phyloP scores from a whole-genome alignment of 2,329 filamentous ascomycete species.

The Fusarium ramigenum region DNA sequence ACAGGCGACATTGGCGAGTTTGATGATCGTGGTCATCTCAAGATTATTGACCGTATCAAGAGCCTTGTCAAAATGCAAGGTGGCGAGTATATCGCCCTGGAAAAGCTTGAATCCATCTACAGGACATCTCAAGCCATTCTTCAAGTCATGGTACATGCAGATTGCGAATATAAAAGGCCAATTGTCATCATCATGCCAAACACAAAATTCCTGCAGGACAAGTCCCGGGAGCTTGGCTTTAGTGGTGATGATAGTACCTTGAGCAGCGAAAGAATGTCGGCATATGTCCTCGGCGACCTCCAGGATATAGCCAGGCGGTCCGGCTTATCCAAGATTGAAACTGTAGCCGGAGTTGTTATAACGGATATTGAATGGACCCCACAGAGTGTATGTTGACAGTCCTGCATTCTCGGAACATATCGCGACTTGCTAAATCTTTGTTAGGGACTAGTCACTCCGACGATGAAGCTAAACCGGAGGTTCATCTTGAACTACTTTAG shows the following conservation, averaged over 20 bases:
- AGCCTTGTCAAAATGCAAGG: conserved; percentile 96
- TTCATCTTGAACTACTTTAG: background rate
- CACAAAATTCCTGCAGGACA: conserved; percentile 68
- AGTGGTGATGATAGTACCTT: conserved; percentile 53
- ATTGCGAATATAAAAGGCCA: conserved; percentile 77
- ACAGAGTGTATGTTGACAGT: background rate
- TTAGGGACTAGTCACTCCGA: background rate
- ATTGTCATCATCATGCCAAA: conserved; percentile 81
- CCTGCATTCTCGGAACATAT: background rate
- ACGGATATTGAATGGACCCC: background rate
- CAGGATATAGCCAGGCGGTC: background rate
- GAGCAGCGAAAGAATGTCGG: background rate
- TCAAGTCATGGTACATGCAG: conserved; percentile 90
- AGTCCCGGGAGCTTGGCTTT: conserved; percentile 70
- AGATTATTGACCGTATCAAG: conserved; percentile 96
- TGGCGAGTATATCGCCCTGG: conserved; percentile 95
- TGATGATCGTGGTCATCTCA: conserved; percentile 79
- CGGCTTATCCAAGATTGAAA: background rate
- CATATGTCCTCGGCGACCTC: background rate
- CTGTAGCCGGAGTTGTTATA: background rate
- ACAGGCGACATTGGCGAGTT: conserved; percentile 96
- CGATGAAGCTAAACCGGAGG: background rate
- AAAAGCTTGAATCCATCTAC: conserved; percentile 94
- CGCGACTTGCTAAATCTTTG: background rate
- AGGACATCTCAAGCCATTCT: conserved; percentile 78